Conservation (phyloP, 345 rosid species). For the Schrenkiella parvula region DNA sequence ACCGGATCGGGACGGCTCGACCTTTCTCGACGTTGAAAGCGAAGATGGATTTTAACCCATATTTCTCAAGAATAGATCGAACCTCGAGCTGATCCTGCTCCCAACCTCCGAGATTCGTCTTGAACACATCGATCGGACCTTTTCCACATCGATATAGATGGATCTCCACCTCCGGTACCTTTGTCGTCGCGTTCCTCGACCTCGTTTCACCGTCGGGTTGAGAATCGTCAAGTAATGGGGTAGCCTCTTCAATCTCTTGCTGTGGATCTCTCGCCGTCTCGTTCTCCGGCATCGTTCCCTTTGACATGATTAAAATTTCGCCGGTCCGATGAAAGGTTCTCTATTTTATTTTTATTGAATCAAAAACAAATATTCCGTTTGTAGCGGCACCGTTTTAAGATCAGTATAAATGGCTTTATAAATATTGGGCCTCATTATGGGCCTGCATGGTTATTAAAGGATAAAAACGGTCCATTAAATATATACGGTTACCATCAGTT, state of each 20-base stretch:
- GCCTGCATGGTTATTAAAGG: neutral
- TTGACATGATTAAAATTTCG: constrained; percentile 19
- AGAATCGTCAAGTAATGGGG: constrained; percentile 18
- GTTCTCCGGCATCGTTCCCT: constrained; percentile 18
- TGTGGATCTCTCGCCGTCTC: constrained; percentile 22
- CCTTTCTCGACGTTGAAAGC: constrained; percentile 69
- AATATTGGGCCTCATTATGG: neutral
- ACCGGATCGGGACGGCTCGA: constrained; percentile 80
- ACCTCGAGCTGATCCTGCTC: constrained; percentile 91
- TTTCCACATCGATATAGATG: constrained; percentile 60
- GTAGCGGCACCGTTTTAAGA: neutral
- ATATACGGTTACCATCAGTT: neutral
- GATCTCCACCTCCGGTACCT: constrained; percentile 79
- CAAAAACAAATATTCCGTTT: neutral
- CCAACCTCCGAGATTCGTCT: constrained; percentile 69
- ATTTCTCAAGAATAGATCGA: constrained; percentile 63
- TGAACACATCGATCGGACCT: constrained; percentile 87
- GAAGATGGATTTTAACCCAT: constrained; percentile 65
- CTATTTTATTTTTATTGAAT: too few relatives aligned
- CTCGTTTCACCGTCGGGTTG: constrained; percentile 10
- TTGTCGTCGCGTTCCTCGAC: constrained; percentile 35
- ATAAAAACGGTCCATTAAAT: neutral
- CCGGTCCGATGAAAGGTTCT: neutral
- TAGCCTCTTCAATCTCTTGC: constrained; percentile 48
- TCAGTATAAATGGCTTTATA: too few relatives aligned